These are phyloP conservation scores for Yamadazyma epiphylla DNA, from an alignment of 1,139 yeast species.

Conservation along the genomic window DNA sequence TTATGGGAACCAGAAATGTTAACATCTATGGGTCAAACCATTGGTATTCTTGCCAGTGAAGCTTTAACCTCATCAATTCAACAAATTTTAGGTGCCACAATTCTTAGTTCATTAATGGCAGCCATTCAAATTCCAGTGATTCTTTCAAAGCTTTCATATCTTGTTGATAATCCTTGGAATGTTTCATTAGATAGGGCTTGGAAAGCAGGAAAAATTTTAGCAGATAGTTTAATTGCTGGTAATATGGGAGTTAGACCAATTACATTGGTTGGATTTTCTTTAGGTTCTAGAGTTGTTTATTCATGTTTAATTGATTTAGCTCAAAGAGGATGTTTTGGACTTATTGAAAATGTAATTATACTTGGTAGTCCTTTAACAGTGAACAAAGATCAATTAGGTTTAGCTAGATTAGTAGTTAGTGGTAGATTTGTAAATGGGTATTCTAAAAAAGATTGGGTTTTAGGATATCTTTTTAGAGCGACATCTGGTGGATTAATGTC, in stretches of 20 bases:
- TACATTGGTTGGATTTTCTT: conserved; percentile 87
- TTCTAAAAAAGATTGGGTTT: conserved; percentile 91
- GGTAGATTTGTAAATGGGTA: conserved; percentile 90
- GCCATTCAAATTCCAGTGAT: conserved; percentile 93
- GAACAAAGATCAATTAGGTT: conserved; percentile 69
- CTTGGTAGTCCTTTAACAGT: conserved; percentile 90
- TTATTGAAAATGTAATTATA: conserved; percentile 82
- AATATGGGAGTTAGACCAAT: conserved; percentile 92
- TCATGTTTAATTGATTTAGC: conserved; percentile 89
- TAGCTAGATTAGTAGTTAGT: conserved; percentile 83
- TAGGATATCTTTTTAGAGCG: conserved; percentile 92
- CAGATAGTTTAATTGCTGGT: conserved; percentile 84
- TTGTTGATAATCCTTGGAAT: conserved; percentile 97
- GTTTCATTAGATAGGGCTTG: conserved; percentile 96
- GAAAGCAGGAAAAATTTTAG: conserved; percentile 89
- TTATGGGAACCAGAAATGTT: conserved; percentile 99
- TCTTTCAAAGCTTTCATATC: conserved; percentile 79
- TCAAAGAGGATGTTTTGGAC: conserved; percentile 79
- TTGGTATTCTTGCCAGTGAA: conserved; percentile 88
- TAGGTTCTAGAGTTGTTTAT: conserved; percentile 90
- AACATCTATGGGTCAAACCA: conserved; percentile 93
- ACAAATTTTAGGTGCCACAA: conserved; percentile 90
- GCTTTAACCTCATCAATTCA: conserved; percentile 90
- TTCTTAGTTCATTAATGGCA: conserved; percentile 91
- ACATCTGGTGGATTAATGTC: conserved; percentile 90